Evolutionary conservation across 306 rosid species (phyloP).

Genomic region (Dryas octopetala): DNA sequence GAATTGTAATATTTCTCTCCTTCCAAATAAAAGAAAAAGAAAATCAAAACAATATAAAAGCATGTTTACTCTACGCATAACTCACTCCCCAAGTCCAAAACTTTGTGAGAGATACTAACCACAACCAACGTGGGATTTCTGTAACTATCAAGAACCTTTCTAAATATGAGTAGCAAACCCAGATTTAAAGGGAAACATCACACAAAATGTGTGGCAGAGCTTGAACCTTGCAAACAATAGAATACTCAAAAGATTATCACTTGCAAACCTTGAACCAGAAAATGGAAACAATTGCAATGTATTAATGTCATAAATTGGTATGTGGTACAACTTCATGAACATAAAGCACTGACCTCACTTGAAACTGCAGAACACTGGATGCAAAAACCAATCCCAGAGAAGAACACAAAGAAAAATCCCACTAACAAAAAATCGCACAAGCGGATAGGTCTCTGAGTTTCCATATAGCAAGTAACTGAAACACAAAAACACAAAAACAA

Average conservation of each 20-base stretch:
- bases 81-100: neutral
- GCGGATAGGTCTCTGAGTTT: constrained; percentile 20
- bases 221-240: too few species aligned
- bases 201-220: neutral
- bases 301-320: neutral
- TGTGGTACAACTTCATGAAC: too few species aligned
- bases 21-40: too few species aligned
- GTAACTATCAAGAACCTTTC: neutral
- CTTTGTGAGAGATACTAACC: neutral
- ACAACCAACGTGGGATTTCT: neutral
- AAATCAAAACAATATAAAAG: too few species aligned
- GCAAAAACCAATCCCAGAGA: constrained; percentile 34
- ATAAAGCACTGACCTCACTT: constrained; percentile 46
- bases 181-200: neutral
- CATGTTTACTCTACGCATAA: too few species aligned
- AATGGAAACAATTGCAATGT: neutral
- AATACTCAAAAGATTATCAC: neutral
- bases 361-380: constrained; percentile 36
- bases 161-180: neutral
- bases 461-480: constrained; percentile 39
- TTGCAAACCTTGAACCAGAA: neutral
- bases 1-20: too few species aligned
- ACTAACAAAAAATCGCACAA: constrained; percentile 29
- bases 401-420: constrained; percentile 37
- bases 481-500: constrained; percentile 9